phyloP scores from a whole-genome alignment of 2,329 filamentous ascomycete genomes.

The Aspergillus tubingensis region DNA sequence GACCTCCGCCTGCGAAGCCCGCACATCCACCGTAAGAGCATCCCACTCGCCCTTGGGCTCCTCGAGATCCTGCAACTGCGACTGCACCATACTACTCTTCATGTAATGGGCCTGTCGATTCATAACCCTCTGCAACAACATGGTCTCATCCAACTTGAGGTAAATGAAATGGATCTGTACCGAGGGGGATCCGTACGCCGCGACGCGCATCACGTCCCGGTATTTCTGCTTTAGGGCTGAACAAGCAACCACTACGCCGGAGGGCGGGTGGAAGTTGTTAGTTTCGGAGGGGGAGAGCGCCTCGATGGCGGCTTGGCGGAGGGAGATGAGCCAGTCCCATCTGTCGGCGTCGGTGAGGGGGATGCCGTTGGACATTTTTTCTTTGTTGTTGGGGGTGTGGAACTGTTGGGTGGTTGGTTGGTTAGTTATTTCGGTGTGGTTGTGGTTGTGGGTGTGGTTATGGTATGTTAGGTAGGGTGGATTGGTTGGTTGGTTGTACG shows the following conservation, averaged over 20 bases:
- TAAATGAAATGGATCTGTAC: conserved; percentile 92
- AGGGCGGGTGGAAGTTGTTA: conserved; percentile 53
- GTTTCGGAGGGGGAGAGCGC: conserved; percentile 46
- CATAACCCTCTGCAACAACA: conserved; percentile 73
- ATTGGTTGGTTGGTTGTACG: conserved; percentile 30
- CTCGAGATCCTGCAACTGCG: conserved; percentile 87
- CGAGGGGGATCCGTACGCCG: conserved; percentile 71
- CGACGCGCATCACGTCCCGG: conserved; percentile 83
- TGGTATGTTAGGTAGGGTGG: background rate
- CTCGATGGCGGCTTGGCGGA: conserved; percentile 65
- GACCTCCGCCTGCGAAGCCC: conserved; percentile 57
- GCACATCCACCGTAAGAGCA: conserved; percentile 68
- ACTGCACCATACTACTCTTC: conserved; percentile 92
- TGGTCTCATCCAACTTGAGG: conserved; percentile 73
- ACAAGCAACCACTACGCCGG: conserved; percentile 91
- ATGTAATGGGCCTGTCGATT: conserved; percentile 85
- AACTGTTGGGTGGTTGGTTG: conserved; percentile 37
- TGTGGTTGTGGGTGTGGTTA: background rate
- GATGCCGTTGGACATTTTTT: conserved; percentile 84
- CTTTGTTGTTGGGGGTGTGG: conserved; percentile 67
- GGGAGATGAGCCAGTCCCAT: conserved; percentile 91
- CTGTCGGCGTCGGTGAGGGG: conserved; percentile 90
- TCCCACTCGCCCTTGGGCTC: conserved; percentile 74
- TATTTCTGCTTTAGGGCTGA: conserved; percentile 97
- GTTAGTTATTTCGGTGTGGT: background rate